Base-by-base conservation (phyloP, 202 grass and related monocot genomes). In the Dendrocalamus latiflorus region DNA sequence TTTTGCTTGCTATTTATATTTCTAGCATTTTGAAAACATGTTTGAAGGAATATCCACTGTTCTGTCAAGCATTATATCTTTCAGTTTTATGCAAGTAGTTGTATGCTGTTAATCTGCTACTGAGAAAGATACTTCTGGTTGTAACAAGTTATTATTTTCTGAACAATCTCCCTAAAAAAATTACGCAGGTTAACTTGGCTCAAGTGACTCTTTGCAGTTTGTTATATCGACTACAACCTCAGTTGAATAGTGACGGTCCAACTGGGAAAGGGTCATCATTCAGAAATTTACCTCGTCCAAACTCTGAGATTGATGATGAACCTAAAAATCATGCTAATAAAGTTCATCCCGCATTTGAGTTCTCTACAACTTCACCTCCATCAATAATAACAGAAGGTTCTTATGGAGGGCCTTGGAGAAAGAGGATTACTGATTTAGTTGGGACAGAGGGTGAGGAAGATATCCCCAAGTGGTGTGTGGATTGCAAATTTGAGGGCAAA, bases 381-480 rank as follows among this genome's bases (percentile, higher is more conserved):
- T 95, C 95, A 59, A 86, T 98, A 50, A 90, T 95, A 67, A 98
- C 93, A 2, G 91, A 98, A 80, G 93, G 95, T 59, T 91, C 82
- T 45, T 88, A 89, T 83, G 87, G 91, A 71, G 91, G 91, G 20
- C 95, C 92, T 51, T 98, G 95, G 95, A 93, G 95, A 90, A 98
- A 90, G 81, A 93, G 85, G 89, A 91, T 89, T 65, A 86, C 88
- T 21, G 93, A 98, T 91, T 88, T 98, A 64, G 89, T 93, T 91
- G 95, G 93, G 75, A 88, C 87, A 8, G 91, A 98, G 81, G 85
- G 89, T 76, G 95, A 39, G 5, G 37, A 39, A 39, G 1, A 98
- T 91, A 85, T 98, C 20, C 95, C 95, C 42, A 90, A 91, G 92
- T 98, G 95, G 95, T 93, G 93, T 79, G 81, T 93, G 15, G 95